Evolutionary conservation across 2,329 filamentous ascomycete species (phyloP), one percentile per base, ranked within the genome.

Genomic region (Didymella pinodella): DNA sequence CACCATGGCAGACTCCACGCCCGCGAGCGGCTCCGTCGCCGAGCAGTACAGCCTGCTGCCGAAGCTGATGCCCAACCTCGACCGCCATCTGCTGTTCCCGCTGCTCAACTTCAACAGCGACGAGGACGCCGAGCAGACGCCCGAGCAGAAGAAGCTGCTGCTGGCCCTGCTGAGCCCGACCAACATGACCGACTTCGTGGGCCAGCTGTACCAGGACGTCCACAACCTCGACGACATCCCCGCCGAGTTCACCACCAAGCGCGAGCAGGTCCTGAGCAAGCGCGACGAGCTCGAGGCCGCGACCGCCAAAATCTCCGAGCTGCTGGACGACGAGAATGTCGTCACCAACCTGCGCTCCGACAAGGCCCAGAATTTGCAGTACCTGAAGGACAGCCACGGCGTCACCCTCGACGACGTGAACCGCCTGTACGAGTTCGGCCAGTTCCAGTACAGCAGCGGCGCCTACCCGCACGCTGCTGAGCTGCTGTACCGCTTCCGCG

Each of bases 181-280:
- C 74, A 97, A 98, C 85, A 99, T 99, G 95, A 95, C 90, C 73
- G 95, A 99, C 81, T 99, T 96, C 78, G 92, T 98, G 54, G 93
- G 93, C 75, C 91, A 90, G 74, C 83, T 99, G 68, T 92, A 96
- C 84, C 90, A 91, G 77, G 91, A 97, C 75, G 87, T 99, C 67
- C 88, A 98, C 82, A 85, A 89, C 70, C 86, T 92, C 65, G 85
- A 90, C 61, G 86, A 91, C 63, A 83, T 90, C 54, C 93, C 95
- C 49, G 85, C 90, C 64, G 93, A 97, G 80, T 98, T 93, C 79
- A 86, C 88, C 71, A 88, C 90, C 79, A 96, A 95, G 88, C 86
- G 92, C 75, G 90, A 97, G 78, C 89, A 93, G 76, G 93, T 98
- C 62, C 82, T 98, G 72, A 84, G 89, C 76, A 87, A 90, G 81